Base-by-base conservation (phyloP, 2,329 filamentous ascomycete species). In the Aureobasidium uvarum region DNA sequence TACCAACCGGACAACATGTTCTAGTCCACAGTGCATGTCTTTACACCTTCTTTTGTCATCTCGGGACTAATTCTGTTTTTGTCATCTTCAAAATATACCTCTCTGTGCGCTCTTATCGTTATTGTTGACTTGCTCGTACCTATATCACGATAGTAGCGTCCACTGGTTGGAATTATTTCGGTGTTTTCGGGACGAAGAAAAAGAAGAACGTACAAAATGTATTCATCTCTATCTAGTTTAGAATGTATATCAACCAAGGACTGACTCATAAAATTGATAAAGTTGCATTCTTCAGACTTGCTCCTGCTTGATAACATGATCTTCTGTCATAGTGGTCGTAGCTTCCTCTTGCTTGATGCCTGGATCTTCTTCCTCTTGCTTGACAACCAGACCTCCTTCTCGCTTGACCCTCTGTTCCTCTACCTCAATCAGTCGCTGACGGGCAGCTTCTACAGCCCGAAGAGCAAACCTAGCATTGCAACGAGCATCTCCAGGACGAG, bases 1-100 rank as follows among this genome's bases (percentile, higher is more conserved):
- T 74, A 72, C 56, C 67, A 68, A 36, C 68, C 68, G 10, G 59
- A 50, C 1, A 56, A 51, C 25, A 66, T 66, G 58, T 60, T 60
- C n/a, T 48, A 48, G n/a, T 25, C 13, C 31, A 25, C 16, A 1
- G 14, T 60, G 36, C 25, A 33, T 16, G 25, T 60, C 5, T 48
- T 11, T 25, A 48, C 16, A 16, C 20, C 43, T 60, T 60, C 56
- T 5, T 36, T 60, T 48, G 43, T 60, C 56, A 43, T 31, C n/a
- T 45, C 28, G 39, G 54, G 54, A 18, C 23, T 48, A 25, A 60
- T 36, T n/a, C 5, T 38, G 41, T n/a, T 18, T 48, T 48, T n/a
- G 28, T 20, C 20, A 14, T 23, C 16, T 11, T 55, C 14, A 18
- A 5, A 23, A 43, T 59, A 45, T 59, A 45, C 28, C 41, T 28